Evolutionary conservation across 306 rosid species (phyloP).

Genomic region (Citrullus colocynthis): DNA sequence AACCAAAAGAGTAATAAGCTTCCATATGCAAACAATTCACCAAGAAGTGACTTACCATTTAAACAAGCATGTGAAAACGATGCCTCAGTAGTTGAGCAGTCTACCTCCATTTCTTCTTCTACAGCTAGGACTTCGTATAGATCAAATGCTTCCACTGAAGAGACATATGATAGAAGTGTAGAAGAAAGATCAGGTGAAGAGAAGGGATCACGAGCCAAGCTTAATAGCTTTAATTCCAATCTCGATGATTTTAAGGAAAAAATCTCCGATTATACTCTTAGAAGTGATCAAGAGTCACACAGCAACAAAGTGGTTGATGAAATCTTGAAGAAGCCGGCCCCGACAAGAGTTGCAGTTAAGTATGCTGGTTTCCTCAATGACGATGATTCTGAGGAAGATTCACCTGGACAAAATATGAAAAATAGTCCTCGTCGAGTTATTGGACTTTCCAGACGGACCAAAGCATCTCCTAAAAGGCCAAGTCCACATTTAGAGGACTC

Average conservation of each 20-base stretch:
- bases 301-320: constrained; percentile 21
- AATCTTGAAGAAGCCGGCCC: constrained; percentile 26
- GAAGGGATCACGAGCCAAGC: not conserved
- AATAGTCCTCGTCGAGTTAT: constrained; percentile 22
- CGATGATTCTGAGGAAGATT: constrained; percentile 41
- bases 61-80: constrained; percentile 16
- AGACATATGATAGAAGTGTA: constrained; percentile 18
- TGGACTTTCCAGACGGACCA: constrained; percentile 55
- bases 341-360: constrained; percentile 24
- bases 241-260: constrained; percentile 16
- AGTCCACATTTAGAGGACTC: constrained; percentile 16
- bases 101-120: constrained; percentile 17
- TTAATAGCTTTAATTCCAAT: constrained; percentile 19
- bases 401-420: constrained; percentile 23
- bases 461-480: constrained; percentile 21
- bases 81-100: constrained; percentile 25
- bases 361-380: constrained; percentile 38
- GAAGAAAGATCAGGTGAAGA: constrained; percentile 20
- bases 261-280: constrained; percentile 13
- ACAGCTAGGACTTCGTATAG: constrained; percentile 20
- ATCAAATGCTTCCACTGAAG: constrained; percentile 28
- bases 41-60: constrained; percentile 18
- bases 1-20: constrained; percentile 38
- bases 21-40: constrained; percentile 27
- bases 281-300: constrained; percentile 15